Evolutionary conservation across 169 alveolate species (phyloP), one percentile per base, ranked within the genome.

Genomic region (Plasmodium blacklocki): DNA sequence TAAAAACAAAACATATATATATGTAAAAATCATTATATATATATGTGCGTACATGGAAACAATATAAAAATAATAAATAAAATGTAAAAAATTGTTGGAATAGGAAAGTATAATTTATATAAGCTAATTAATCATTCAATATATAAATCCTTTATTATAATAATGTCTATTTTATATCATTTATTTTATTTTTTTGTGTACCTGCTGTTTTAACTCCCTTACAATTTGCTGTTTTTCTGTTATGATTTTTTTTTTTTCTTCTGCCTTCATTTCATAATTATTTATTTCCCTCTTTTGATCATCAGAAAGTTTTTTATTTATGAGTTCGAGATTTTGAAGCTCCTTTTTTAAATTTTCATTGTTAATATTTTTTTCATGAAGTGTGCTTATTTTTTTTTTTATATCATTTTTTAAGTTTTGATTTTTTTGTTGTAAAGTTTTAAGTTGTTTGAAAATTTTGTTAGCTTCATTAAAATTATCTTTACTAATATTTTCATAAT

Each of bases 151-250:
- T 39, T 39, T 39, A 39, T 39, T 5, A 5, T 39, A 39, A 39
- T 39, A 39, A 39, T 39, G 47, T 39, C 8, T 39, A 39, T 39
- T 39, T 39, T 39, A 39, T 39, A 39, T 39, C 6, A 39, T 59
- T 18, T 12, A 32, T 52, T 14, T 45, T 21, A 14, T 19, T 14
- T 23, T 23, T n/a, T 14, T 18, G 54, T 43, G 14, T 49, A 76
- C 89, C 68, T 76, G 89, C 26, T 76, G 74, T 5, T 76, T 76
- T 47, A 76, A 43, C 8, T 76, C 78, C 49, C 75, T 50, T 76
- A 76, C 50, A 23, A 64, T 49, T 76, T 64, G 89, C 29, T 76
- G 89, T 56, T 64, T 76, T 43, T 76, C 89, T 45, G 21, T 50
- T 23, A 76, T 76, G 3, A 64, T 64, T 26, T 76, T 76, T 64